A percentile compares a stretch with the other conserved stretches of the same genome.
Evolutionary conservation across 192 early-diverging fungal genomes (phyloP).

Genomic region (Coemansia sp.): DNA sequence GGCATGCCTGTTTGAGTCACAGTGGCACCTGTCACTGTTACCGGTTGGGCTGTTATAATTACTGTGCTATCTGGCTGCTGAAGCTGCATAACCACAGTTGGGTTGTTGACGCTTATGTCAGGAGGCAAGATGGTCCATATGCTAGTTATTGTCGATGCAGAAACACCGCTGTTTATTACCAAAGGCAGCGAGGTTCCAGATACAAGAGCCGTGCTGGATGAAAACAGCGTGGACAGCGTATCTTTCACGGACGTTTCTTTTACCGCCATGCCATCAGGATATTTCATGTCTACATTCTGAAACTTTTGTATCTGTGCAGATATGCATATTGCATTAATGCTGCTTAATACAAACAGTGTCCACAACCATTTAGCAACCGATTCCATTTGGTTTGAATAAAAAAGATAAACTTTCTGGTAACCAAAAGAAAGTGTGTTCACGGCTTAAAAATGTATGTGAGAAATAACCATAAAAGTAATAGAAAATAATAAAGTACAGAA

Average conservation of each 20-base stretch:
- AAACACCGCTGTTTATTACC: background rate
- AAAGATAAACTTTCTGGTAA: too few species aligned
- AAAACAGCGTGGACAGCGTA: background rate
- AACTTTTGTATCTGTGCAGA: background rate
- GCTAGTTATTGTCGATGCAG: background rate
- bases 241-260: background rate
- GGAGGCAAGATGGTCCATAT: constrained; percentile 1
- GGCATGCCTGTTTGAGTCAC: background rate
- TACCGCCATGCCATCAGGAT: background rate
- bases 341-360: background rate
- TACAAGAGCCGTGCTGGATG: background rate
- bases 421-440: too few species aligned
- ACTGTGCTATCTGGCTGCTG: background rate
- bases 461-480: background rate
- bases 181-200: background rate
- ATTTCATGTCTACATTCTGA: background rate
- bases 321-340: background rate
- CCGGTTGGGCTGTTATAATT: background rate
- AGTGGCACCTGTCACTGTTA: background rate
- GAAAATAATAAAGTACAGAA: too few species aligned
- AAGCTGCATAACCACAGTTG: background rate
- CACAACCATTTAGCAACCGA: background rate
- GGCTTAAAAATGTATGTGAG: too few species aligned
- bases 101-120: background rate
- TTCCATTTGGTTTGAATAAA: background rate